Percentiles rank a stretch among this genome's conserved stretches.
phyloP scores from a whole-genome alignment of 192 early-diverging fungal genomes.

The Gamsiella multidivaricata region DNA sequence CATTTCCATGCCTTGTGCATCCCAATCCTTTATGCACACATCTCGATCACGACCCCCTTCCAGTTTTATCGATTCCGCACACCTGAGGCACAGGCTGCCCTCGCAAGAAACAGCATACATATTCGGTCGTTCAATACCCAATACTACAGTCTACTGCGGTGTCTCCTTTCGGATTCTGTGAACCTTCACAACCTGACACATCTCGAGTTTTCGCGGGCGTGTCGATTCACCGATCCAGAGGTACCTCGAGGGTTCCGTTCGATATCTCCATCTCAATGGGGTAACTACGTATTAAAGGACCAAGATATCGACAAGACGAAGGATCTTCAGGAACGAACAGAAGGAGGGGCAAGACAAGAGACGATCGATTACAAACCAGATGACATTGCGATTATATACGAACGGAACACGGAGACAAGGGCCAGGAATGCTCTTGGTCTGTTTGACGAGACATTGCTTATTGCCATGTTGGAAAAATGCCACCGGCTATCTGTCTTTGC shows the following conservation, averaged over 20 bases:
- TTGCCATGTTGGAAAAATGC: slow-evolving; percentile 18
- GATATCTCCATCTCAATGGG: neutral
- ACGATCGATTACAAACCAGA: no score
- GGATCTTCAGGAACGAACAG: neutral
- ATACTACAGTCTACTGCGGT: slow-evolving; percentile 14
- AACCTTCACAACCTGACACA: slow-evolving; percentile 6
- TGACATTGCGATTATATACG: neutral
- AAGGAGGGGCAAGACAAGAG: neutral
- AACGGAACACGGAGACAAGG: neutral
- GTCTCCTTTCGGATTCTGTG: neutral
- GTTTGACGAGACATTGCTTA: slow-evolving; percentile 22
- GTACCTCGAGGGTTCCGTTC: slow-evolving; percentile 2
- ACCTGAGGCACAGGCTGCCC: neutral
- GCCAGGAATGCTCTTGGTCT: neutral
- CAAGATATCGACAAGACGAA: no score
- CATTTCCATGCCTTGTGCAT: slow-evolving; percentile 11
- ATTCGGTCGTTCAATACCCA: slow-evolving; percentile 18
- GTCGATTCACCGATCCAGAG: slow-evolving; percentile 15
- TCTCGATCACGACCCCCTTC: slow-evolving; percentile 5
- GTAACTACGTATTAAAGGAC: no score
- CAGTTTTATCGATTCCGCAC: slow-evolving; percentile 23
- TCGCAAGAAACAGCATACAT: slow-evolving; percentile 4
- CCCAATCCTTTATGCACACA: slow-evolving; percentile 26
- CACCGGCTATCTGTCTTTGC: slow-evolving; percentile 12
- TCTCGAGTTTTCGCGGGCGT: slow-evolving; percentile 17